Percentiles rank a stretch among this genome's conserved stretches.
These are phyloP conservation scores for Panellus pusillus DNA, from an alignment of 768 basidiomycete genomes.

Conservation along the genomic window DNA sequence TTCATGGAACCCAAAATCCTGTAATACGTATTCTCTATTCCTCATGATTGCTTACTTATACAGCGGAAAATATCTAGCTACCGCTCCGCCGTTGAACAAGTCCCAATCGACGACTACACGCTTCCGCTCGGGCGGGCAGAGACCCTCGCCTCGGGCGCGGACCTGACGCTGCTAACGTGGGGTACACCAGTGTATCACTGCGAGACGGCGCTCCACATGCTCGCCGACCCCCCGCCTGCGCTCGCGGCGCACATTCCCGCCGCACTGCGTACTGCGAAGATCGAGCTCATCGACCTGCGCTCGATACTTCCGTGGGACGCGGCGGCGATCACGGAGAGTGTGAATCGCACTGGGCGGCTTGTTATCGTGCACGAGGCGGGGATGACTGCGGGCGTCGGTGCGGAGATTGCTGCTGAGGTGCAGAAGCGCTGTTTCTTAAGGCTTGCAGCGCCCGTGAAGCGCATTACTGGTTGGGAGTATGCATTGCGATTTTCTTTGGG, in stretches of 20 bases:
- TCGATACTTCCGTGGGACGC: constrained; percentile 91
- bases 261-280: constrained; percentile 62
- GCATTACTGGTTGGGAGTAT: constrained; percentile 94
- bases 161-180: constrained; percentile 90
- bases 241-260: constrained; percentile 66
- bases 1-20: constrained; percentile 96
- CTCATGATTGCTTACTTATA: no score
- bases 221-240: constrained; percentile 62
- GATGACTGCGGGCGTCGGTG: constrained; percentile 83
- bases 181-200: constrained; percentile 94
- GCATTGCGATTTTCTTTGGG: constrained; percentile 33
- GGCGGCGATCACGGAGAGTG: constrained; percentile 77
- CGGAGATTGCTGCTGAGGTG: constrained; percentile 88
- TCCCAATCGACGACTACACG: constrained; percentile 82
- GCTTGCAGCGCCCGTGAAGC: constrained; percentile 82
- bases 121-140: constrained; percentile 87
- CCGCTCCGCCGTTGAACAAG: constrained; percentile 93
- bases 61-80: constrained; percentile 37
- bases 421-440: constrained; percentile 88
- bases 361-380: constrained; percentile 94
- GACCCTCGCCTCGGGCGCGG: constrained; percentile 67
- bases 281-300: constrained; percentile 90
- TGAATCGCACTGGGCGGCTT: constrained; percentile 79
- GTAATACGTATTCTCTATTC: no score
- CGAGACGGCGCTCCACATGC: constrained; percentile 76